Evolutionary conservation across 2,329 filamentous ascomycete genomes (phyloP).

Genomic region (Blastomyces silverae): DNA sequence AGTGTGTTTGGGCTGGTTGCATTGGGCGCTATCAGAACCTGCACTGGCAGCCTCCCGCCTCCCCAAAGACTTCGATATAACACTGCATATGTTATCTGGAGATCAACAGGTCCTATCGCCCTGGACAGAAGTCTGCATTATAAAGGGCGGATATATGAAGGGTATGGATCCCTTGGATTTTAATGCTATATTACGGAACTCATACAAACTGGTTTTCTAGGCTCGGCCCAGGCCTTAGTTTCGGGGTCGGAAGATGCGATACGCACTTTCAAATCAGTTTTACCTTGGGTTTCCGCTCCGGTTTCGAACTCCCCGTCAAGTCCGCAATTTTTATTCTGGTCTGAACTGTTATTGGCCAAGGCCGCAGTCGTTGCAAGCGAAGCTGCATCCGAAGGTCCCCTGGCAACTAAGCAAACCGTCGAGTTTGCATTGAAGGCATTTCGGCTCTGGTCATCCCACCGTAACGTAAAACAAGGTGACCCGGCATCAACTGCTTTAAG

Average conservation of each 20-base stretch:
- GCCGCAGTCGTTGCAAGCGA: conserved; percentile 62
- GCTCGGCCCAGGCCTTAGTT: conserved; percentile 42
- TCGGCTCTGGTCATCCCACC: conserved; percentile 41
- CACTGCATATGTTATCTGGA: conserved; percentile 49
- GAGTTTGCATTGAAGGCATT: conserved; percentile 45
- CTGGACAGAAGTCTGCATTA: conserved; percentile 75
- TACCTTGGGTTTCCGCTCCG: conserved; percentile 52
- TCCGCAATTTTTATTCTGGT: conserved; percentile 67
- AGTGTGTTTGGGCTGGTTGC: conserved; percentile 76
- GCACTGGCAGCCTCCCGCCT: conserved; percentile 54
- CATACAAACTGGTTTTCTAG: conserved; percentile 27
- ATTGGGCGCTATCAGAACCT: conserved; percentile 70
- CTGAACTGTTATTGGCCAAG: conserved; percentile 68
- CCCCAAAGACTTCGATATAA: conserved; percentile 55
- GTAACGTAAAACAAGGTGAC: conserved; percentile 31
- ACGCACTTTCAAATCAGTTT: conserved; percentile 57
- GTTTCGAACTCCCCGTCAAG: conserved; percentile 41
- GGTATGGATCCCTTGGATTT: conserved; percentile 45
- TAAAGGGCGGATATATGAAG: conserved; percentile 72
- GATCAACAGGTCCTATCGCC: conserved; percentile 51
- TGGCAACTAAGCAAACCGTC: conserved; percentile 26
- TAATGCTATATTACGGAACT: conserved; percentile 3
- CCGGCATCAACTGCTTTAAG: conserved; percentile 20
- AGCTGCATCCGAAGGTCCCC: conserved; percentile 34
- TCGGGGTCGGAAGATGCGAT: conserved; percentile 52